These are phyloP conservation scores for Globisporangium sylvaticum DNA, from an alignment of 352 stramenopile species.

Conservation along the genomic window DNA sequence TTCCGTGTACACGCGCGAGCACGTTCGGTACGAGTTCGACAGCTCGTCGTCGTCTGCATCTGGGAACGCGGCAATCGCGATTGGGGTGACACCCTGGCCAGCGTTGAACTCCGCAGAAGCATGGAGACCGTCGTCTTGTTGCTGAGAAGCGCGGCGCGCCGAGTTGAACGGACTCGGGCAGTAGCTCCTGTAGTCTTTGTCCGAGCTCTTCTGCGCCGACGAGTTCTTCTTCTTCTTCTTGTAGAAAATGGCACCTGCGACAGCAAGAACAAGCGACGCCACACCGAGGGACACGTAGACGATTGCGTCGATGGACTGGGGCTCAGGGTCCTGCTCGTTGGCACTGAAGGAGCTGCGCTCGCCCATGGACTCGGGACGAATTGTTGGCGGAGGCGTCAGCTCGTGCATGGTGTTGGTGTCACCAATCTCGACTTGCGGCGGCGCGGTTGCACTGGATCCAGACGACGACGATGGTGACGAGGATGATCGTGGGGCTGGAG, in stretches of 20 bases:
- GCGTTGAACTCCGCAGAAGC: not conserved
- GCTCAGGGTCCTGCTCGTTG: not conserved
- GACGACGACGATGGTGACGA: not conserved
- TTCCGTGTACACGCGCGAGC: slow-evolving; percentile 5
- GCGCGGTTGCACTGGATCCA: not conserved
- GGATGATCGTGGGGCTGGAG: not conserved
- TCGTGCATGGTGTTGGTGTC: not conserved
- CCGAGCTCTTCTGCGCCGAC: not conserved
- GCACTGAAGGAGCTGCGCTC: not conserved
- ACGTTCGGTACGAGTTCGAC: slow-evolving; percentile 10
- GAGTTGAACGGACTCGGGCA: slow-evolving; percentile 1
- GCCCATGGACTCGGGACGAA: not conserved
- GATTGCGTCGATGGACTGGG: not conserved
- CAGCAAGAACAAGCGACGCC: not conserved
- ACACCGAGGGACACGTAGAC: not conserved
- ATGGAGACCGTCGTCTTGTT: not conserved
- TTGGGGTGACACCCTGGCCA: not conserved
- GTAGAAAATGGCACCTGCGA: not conserved
- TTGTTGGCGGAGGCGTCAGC: not conserved
- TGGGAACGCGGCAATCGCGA: not conserved
- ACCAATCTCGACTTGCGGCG: not conserved
- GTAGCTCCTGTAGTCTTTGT: slow-evolving; percentile 7
- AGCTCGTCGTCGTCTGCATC: slow-evolving; percentile 7
- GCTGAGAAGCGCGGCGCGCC: not conserved
- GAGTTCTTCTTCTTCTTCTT: not conserved